These are phyloP conservation scores for Botrytis fabae DNA, from an alignment of 2,329 filamentous ascomycete species.

Conservation along the genomic window DNA sequence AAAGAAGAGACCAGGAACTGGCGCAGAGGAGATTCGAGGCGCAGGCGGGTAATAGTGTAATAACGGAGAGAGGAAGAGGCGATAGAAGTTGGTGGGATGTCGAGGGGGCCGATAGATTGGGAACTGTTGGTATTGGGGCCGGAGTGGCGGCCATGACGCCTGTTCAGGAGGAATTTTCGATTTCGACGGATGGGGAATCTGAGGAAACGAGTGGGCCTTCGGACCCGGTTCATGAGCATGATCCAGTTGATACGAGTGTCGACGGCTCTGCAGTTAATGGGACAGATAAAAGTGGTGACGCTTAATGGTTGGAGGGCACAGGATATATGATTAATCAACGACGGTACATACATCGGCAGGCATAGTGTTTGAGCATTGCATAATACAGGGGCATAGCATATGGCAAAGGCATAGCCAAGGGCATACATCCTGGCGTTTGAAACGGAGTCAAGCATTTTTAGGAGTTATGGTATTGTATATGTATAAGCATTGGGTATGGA, in stretches of 20 bases:
- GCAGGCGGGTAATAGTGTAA: slow-evolving; percentile 24
- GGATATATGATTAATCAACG: slow-evolving; percentile 11
- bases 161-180: slow-evolving; percentile 31
- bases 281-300: neutral
- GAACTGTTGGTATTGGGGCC: neutral
- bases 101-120: slow-evolving; percentile 27
- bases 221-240: neutral
- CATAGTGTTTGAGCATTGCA: neutral
- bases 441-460: neutral
- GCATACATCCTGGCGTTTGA: neutral
- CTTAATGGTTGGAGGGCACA: neutral
- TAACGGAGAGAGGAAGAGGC: slow-evolving; percentile 24
- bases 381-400: neutral
- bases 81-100: slow-evolving; percentile 43
- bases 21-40: slow-evolving; percentile 41
- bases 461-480: neutral
- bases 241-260: neutral
- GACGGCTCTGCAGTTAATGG: neutral
- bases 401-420: neutral
- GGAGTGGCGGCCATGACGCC: slow-evolving; percentile 30
- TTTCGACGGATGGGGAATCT: slow-evolving; percentile 13
- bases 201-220: neutral
- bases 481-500: slow-evolving; percentile 9
- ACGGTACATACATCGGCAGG: slow-evolving; percentile 7
- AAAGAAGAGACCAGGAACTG: slow-evolving; percentile 51